Conservation (phyloP, 1,139 yeast genomes). For the Williopsis jadinii region DNA sequence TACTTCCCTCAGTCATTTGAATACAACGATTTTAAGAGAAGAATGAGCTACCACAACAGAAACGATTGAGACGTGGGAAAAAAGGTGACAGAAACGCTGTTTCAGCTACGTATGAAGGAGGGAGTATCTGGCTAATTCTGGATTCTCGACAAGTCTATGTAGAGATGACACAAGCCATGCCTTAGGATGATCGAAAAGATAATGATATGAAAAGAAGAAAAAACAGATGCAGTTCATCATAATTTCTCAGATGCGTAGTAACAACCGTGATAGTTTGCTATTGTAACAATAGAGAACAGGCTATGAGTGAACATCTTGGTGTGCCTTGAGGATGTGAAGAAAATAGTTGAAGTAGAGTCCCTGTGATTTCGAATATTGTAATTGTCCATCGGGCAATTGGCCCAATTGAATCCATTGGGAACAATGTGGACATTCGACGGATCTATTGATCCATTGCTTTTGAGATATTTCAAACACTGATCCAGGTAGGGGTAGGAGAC, state of each 20-base stretch:
- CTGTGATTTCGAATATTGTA: conserved; percentile 4
- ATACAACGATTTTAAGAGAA: conserved; percentile 19
- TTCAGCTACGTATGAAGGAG: no score
- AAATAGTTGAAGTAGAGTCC: conserved; percentile 21
- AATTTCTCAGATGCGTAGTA: no score
- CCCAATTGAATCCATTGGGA: conserved; percentile 19
- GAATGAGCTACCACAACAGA: conserved; percentile 12
- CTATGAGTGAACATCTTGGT: conserved; percentile 1
- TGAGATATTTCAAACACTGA: conserved; percentile 11
- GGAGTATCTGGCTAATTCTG: no score
- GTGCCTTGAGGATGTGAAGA: conserved; percentile 13
- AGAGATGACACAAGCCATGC: no score
- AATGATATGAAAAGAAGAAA: no score
- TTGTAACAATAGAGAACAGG: no score
- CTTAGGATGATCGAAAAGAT: no score
- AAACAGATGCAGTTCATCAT: no score
- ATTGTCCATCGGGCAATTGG: not conserved
- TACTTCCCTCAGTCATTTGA: conserved; percentile 11
- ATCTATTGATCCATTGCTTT: conserved; percentile 7
- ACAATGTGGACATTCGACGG: conserved; percentile 18
- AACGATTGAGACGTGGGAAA: not conserved
- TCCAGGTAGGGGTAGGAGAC: conserved; percentile 17
- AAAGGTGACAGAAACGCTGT: not conserved
- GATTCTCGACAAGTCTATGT: no score
- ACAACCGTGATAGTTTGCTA: no score